Conservation (phyloP, 306 rosid genomes). For the Begonia fuchsioides region DNA sequence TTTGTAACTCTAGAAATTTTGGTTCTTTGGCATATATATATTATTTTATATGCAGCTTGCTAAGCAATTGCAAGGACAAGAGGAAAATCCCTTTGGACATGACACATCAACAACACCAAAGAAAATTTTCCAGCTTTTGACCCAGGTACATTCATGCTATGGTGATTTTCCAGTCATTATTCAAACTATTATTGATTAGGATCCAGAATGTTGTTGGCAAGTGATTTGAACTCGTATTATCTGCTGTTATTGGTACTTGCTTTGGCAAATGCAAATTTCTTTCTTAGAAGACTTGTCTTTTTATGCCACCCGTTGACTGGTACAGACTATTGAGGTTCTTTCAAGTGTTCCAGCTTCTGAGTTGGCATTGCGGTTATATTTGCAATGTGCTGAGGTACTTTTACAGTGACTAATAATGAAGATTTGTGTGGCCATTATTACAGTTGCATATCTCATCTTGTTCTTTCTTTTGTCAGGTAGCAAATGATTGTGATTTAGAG, state of each 20-base stretch:
- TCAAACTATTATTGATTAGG: no score
- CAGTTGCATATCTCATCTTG: no score
- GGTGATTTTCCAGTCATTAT: no score
- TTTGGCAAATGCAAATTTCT: no score
- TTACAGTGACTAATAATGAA: not conserved
- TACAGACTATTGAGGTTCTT: conserved; percentile 76
- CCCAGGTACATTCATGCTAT: conserved; percentile 42
- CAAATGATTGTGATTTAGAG: conserved; percentile 88
- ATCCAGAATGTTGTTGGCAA: no score
- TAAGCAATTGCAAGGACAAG: conserved; percentile 88
- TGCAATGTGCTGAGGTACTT: conserved; percentile 98
- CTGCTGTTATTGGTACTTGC: no score
- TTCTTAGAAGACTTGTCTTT: no score
- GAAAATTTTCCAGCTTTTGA: conserved; percentile 88
- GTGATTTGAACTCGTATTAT: no score
- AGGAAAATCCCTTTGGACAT: conserved; percentile 85
- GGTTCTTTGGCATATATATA: conserved; percentile 9
- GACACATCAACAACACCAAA: conserved; percentile 66
- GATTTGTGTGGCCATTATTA: conserved; percentile 3
- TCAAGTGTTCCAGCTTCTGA: conserved; percentile 70
- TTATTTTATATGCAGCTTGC: conserved; percentile 44
- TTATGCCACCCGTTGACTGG: conserved; percentile 5
- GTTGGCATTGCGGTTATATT: conserved; percentile 66
- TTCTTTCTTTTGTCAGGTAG: conserved; percentile 38
- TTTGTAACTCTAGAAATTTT: not conserved